phyloP scores from a whole-genome alignment of 345 rosid species.

The Mercurialis annua region DNA sequence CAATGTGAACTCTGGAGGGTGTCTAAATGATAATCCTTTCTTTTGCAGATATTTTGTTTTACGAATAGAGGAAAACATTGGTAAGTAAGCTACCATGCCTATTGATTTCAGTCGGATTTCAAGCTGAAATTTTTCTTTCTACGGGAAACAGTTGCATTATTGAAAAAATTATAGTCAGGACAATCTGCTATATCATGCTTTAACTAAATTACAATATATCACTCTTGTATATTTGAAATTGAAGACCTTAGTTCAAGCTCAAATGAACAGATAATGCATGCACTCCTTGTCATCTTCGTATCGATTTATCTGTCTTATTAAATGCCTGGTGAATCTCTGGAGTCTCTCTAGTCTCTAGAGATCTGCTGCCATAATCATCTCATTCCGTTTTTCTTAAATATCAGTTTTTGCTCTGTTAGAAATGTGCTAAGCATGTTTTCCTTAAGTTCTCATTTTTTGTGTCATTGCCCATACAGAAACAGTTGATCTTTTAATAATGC shows the following conservation, averaged over 20 bases:
- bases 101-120: slow-evolving; percentile 16
- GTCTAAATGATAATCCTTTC: slow-evolving; percentile 18
- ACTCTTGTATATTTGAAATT: background rate
- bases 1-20: slow-evolving; percentile 7
- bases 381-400: background rate
- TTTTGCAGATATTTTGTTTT: slow-evolving; percentile 97
- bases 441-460: background rate
- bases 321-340: background rate
- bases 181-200: background rate
- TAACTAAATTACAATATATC: background rate
- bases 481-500: background rate
- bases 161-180: too few species aligned
- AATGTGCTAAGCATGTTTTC: slow-evolving; percentile 1
- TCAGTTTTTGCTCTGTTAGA: background rate
- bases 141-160: background rate
- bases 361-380: background rate
- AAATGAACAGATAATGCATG: background rate
- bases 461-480: background rate
- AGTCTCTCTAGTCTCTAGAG: background rate
- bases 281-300: background rate
- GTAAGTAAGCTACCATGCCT: slow-evolving; percentile 52
- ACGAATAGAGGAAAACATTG: slow-evolving; percentile 93
- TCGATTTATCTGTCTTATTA: background rate
- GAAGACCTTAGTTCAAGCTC: background rate
- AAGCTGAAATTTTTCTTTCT: slow-evolving; percentile 1